Evolutionary conservation across 805 yeast genomes (phyloP), one percentile per base, ranked within the genome.

Genomic region (Kockiozyma suomiensis): DNA sequence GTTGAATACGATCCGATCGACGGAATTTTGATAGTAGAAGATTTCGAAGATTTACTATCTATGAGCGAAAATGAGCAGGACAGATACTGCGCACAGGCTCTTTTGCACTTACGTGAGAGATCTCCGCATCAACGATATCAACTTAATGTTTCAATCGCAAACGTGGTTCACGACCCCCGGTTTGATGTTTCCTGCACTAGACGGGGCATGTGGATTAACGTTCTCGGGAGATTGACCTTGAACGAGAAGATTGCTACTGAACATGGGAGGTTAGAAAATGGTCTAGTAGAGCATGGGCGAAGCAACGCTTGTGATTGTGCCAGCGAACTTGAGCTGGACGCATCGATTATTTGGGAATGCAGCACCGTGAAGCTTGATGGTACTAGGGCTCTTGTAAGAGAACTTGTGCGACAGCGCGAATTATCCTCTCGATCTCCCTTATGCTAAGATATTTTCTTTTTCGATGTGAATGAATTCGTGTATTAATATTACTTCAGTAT

Each of bases 191-290:
- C 40, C 3, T 59, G 59, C 23, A 46, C 47, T 6, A 21, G 17
- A 15, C 17, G 41, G 7, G 62, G 59, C 8, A 13, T 47, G 8
- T 59, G 62, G 62, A 25, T 59, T 5, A 32, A 59, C 43, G 59
- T 54, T 21, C 35, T 59, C 15, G 62, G 62, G 10, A 33, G 56
- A 12, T 35, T 54, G n/a, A 5, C 13, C 2, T 28, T n/a, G 15
- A 43, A 13, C 13, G 32, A 28, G 15, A n/a, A 17, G 8, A 5
- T 4, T n/a, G 54, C 47, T 15, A 38, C n/a, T 10, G 30, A 23
- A 23, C 2, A 23, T 3, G 40, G 13, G 10, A 25, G 10, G 23
- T 12, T 3, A 2, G 26, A 15, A 25, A 13, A 32, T 3, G 32
- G n/a, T n/a, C n/a, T 23, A 49, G n/a, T 12, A 21, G 43, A 49